A percentile compares a stretch with the other conserved stretches of the same genome.
Evolutionary conservation across 1,284 basidiomycete species (phyloP).

Genomic region (Cystobasidium pallidum): DNA sequence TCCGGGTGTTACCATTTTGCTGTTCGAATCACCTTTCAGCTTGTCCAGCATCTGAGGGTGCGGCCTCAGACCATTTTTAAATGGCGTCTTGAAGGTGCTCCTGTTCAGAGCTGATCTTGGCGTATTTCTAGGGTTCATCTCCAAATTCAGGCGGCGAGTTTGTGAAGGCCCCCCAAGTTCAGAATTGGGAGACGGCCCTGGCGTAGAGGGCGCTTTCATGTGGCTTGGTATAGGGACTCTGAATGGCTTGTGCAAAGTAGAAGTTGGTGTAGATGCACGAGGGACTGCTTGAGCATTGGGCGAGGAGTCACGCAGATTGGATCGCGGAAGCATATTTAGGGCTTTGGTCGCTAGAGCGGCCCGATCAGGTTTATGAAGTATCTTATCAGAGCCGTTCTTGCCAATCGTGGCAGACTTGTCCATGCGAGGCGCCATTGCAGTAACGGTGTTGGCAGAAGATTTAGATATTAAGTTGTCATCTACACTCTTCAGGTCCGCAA

Average conservation of each 20-base stretch:
- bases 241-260: slow-evolving; percentile 20
- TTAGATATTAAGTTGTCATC: slow-evolving; percentile 12
- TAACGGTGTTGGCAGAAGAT: slow-evolving; percentile 5
- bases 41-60: slow-evolving; percentile 1
- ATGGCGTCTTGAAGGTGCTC: slow-evolving; percentile 51
- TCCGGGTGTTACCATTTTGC: slow-evolving; percentile 15
- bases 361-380: slow-evolving; percentile 11
- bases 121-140: slow-evolving; percentile 49
- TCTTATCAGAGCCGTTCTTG: not conserved
- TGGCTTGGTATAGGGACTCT: not conserved
- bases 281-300: not conserved
- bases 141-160: slow-evolving; percentile 45
- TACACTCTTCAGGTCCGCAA: slow-evolving; percentile 6
- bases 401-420: not conserved
- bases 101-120: slow-evolving; percentile 39
- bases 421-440: not conserved
- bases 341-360: slow-evolving; percentile 4
- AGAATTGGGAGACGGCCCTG: slow-evolving; percentile 1
- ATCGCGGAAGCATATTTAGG: slow-evolving; percentile 10
- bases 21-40: slow-evolving; percentile 9
- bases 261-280: not conserved
- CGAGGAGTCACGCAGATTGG: not conserved
- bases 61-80: slow-evolving; percentile 50
- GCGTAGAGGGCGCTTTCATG: slow-evolving; percentile 16
- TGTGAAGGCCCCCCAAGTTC: not conserved